Evolutionary conservation across 495 filamentous ascomycete species (phyloP).

Genomic region (Annulohypoxylon moriforme): DNA sequence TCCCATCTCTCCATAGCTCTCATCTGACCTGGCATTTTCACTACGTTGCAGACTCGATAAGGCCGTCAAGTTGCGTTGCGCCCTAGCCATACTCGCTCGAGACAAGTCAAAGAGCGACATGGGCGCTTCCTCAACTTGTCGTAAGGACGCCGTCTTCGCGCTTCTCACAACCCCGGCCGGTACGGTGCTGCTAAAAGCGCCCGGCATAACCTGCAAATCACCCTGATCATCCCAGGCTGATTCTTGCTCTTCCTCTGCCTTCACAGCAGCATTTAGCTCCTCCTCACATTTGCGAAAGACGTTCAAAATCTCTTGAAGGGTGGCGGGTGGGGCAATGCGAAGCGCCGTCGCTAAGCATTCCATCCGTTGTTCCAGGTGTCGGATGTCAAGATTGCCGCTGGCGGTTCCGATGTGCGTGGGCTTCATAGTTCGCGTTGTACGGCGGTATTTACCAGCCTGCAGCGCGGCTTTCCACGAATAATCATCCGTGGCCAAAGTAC

Average conservation of each 20-base stretch:
- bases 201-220: slow-evolving; percentile 71
- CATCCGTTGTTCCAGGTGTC: slow-evolving; percentile 83
- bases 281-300: slow-evolving; percentile 90
- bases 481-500: slow-evolving; percentile 66
- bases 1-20: slow-evolving; percentile 49
- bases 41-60: slow-evolving; percentile 58
- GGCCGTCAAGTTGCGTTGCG: slow-evolving; percentile 64
- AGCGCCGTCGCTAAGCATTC: slow-evolving; percentile 90
- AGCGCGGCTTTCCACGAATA: slow-evolving; percentile 94
- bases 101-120: slow-evolving; percentile 96
- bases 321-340: slow-evolving; percentile 78
- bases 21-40: slow-evolving; percentile 43
- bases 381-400: slow-evolving; percentile 66
- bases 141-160: slow-evolving; percentile 12
- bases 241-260: slow-evolving; percentile 78
- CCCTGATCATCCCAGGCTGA: slow-evolving; percentile 76
- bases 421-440: slow-evolving; percentile 56
- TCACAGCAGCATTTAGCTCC: slow-evolving; percentile 75
- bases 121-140: slow-evolving; percentile 77
- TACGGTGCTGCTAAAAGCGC: slow-evolving; percentile 64
- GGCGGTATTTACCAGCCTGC: slow-evolving; percentile 83
- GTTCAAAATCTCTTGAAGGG: slow-evolving; percentile 84
- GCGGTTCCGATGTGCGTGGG: slow-evolving; percentile 65
- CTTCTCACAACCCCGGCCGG: slow-evolving; percentile 41
- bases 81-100: slow-evolving; percentile 77